Evolutionary conservation across 306 rosid genomes (phyloP), one percentile per base, ranked within the genome.

Genomic region (Quercus engelmannii): DNA sequence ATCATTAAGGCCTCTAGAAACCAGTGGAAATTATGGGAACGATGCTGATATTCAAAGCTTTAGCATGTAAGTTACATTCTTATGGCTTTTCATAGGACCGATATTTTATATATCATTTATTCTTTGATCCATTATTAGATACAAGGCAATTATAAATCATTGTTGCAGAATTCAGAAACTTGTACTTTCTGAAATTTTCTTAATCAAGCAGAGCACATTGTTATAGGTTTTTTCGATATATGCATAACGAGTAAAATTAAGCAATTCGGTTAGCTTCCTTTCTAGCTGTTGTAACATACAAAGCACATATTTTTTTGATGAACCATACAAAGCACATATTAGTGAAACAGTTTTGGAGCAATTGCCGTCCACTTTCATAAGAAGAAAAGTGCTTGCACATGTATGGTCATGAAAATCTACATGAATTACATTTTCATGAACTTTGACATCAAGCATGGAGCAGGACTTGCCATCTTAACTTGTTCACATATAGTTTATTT

Each of bases 11-110:
- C 80, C 87, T 3, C 82, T 28, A 35, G 92, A 90, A 82, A 82
- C 73, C 75, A 80, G 79, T 58, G 88, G 83, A 77, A 90, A 79
- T 71, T 72, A 83, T 0, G 84, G 89, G 73, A 83, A 79, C 1
- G 87, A 85, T 79, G 83, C 81, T 67, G 79, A 85, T 69, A 70
- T 79, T 73, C 97, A 90, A 81, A 77, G 85, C 54, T 82, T 78
- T 78, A 71, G 73, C 89, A 85, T 90, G 99, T 96, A 93, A 90
- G 90, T 64, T 78, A 84, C 19, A 49, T 69, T 43, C 35, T 55
- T 55, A 55, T 30, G 65, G 28, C 41, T 43, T n/a, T 55, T 46
- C 23, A 67, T 67, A 18, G 43, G 71, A 67, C 35, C 35, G 38
- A 41, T 74, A 11, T 56, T 33, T 28, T 51, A 49, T 57, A 7